Evolutionary conservation across 345 rosid species (phyloP).

Genomic region (Laguncularia racemosa): DNA sequence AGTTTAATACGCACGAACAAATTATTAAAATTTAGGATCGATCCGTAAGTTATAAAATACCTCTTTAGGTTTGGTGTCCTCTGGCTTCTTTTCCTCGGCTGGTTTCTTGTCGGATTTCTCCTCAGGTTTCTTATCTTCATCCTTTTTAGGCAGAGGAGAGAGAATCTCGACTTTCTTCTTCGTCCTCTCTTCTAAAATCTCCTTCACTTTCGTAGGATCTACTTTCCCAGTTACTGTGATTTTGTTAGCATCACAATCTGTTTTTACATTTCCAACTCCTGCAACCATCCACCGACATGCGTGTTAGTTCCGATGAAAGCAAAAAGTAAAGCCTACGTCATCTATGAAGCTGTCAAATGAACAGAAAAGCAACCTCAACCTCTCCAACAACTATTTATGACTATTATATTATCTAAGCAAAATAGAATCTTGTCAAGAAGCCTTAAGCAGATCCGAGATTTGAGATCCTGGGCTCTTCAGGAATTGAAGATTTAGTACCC

Average conservation of each 20-base stretch:
- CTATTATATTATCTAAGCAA: too few relatives aligned
- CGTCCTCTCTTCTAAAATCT: constrained; percentile 23
- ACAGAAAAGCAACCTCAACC: too few relatives aligned
- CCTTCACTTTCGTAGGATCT: constrained; percentile 44
- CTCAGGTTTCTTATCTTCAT: constrained; percentile 22
- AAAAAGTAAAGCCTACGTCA: background rate
- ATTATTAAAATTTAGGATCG: background rate
- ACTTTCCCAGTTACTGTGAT: constrained; percentile 70
- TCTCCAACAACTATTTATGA: too few relatives aligned
- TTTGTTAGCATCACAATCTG: constrained; percentile 43
- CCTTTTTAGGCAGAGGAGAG: constrained; percentile 41
- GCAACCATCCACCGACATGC: constrained; percentile 7
- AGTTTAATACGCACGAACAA: background rate
- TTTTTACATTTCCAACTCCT: constrained; percentile 69
- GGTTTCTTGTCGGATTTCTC: constrained; percentile 40
- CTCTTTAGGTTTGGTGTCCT: constrained; percentile 30
- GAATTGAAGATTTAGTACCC: too few relatives aligned
- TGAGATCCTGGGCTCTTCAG: too few relatives aligned
- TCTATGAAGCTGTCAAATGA: background rate
- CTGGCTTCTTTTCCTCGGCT: constrained; percentile 18
- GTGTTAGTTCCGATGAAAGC: background rate
- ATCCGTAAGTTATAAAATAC: constrained; percentile 3
- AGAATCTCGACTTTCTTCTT: constrained; percentile 32
- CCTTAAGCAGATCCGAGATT: background rate
- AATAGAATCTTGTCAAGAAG: too few relatives aligned